Evolutionary conservation across 2,329 filamentous ascomycete genomes (phyloP), one percentile per base, ranked within the genome.

Genomic region (Trichophyton benhamiae): DNA sequence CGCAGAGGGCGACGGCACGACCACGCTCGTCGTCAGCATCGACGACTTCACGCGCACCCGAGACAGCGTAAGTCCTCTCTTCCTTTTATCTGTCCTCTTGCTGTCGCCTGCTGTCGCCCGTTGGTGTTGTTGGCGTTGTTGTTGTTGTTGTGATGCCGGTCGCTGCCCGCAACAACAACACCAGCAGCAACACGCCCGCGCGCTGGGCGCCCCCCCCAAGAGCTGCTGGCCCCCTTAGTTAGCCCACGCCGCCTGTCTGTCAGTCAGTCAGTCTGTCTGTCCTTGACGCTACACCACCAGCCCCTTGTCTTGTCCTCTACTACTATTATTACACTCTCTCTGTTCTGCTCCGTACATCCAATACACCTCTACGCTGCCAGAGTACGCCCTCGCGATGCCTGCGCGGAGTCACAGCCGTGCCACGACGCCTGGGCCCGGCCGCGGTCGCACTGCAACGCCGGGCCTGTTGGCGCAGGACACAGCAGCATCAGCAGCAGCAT

Each of bases 41-140:
- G 86, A 89, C 62, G 87, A 89, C 73, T 92, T 92, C 72, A 82
- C 89, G 63, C 82, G 86, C 71, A 89, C 91, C 57, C 84, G 89
- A 69, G 89, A 95, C 72, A 86, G 84, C 72, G 90, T 95, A 85
- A 82, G 88, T 79, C 60, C 61, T 30, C n/a, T n/a, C n/a, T n/a
- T n/a, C 11, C 46, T 15, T 58, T 57, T 49, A 58, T n/a, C 11
- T 60, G 58, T 60, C n/a, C 60, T 41, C 36, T 36, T 13, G 33
- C 53, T 38, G 15, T 13, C 30, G 2, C 25, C 22, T 59, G n/a
- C 15, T 30, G 33, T 7, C 3, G 22, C 2, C 9, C 57, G 33
- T 4, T 4, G 25, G 2, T 33, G 30, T 1, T 33, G 30, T 1
- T 33, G 30, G 30, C 3, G 33, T 38, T 38, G 33, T 38, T 38